These are phyloP conservation scores for Acacia concinna DNA, from an alignment of 331 rosid genomes.

Conservation along the genomic window DNA sequence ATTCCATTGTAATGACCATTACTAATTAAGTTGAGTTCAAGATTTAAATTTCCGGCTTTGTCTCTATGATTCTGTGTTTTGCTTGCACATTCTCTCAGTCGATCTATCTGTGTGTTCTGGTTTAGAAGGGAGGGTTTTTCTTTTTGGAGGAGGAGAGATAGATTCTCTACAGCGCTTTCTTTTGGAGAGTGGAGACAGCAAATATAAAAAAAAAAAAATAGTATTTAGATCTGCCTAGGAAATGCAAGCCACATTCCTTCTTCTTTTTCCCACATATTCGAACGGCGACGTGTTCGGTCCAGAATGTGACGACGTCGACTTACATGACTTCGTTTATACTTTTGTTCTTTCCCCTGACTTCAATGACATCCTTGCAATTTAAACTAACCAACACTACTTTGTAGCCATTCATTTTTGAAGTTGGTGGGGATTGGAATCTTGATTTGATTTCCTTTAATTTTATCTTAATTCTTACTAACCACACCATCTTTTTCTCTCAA, in stretches of 20 bases:
- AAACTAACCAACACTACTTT: neutral
- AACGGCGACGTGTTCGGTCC: neutral
- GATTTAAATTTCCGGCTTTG: neutral
- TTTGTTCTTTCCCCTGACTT: neutral
- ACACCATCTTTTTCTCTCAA: neutral
- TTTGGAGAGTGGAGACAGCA: constrained; percentile 23
- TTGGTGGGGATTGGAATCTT: constrained; percentile 17
- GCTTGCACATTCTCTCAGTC: neutral
- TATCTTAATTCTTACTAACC: neutral
- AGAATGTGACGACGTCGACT: neutral
- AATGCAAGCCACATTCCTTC: constrained; percentile 49
- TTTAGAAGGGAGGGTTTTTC: constrained; percentile 12
- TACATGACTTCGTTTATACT: constrained; percentile 2
- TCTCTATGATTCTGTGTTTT: neutral
- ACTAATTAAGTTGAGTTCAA: constrained; percentile 29
- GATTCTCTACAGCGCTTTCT: constrained; percentile 35
- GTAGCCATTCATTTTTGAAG: neutral
- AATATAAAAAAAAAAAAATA: neutral
- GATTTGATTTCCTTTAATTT: neutral
- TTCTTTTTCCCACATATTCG: constrained; percentile 40
- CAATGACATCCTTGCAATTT: neutral
- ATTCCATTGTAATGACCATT: constrained; percentile 46
- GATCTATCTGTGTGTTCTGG: neutral
- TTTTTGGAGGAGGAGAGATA: constrained; percentile 28
- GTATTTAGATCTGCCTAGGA: constrained; percentile 46